Conservation (phyloP, 2,329 filamentous ascomycete species). For the Ophiocordyceps camponoti-saundersi region DNA sequence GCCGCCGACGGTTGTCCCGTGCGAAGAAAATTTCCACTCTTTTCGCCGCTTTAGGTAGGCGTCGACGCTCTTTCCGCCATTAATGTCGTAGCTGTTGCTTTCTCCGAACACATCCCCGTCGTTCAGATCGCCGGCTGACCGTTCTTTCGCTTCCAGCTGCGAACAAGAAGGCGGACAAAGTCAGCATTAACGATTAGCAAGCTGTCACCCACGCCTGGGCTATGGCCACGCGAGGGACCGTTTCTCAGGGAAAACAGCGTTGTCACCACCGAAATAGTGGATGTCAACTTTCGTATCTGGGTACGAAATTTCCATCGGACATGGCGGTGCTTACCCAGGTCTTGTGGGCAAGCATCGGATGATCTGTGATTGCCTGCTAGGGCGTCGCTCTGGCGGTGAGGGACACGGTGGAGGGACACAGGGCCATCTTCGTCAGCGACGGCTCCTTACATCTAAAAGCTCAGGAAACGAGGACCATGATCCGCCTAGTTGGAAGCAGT, state of each 20-base stretch:
- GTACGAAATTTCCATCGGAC: constrained; percentile 60
- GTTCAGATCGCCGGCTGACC: constrained; percentile 48
- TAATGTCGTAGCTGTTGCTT: constrained; percentile 59
- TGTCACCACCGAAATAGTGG: constrained; percentile 75
- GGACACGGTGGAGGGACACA: constrained; percentile 38
- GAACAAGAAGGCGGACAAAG: constrained; percentile 31
- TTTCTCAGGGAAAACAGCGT: constrained; percentile 61
- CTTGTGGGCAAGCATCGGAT: constrained; percentile 51
- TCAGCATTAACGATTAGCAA: constrained; percentile 20
- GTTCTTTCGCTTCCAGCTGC: constrained; percentile 16
- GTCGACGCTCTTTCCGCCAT: constrained; percentile 59
- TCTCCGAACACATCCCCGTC: constrained; percentile 54
- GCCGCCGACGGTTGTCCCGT: constrained; percentile 69
- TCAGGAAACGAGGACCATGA: constrained; percentile 73
- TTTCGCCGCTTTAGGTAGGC: constrained; percentile 60
- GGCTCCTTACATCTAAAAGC: constrained; percentile 73
- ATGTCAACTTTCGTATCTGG: constrained; percentile 78
- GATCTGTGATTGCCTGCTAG: constrained; percentile 40
- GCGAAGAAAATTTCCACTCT: constrained; percentile 54
- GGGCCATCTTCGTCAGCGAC: constrained; percentile 80
- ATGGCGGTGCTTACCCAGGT: constrained; percentile 71
- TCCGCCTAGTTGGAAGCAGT: constrained; percentile 56
- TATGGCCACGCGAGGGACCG: constrained; percentile 62
- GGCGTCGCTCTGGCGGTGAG: constrained; percentile 58
- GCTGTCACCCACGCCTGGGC: constrained; percentile 51